Percentiles rank a stretch among this genome's conserved stretches.
phyloP scores from a whole-genome alignment of 2,329 filamentous ascomycete species.

The Coniochaeta sp. region DNA sequence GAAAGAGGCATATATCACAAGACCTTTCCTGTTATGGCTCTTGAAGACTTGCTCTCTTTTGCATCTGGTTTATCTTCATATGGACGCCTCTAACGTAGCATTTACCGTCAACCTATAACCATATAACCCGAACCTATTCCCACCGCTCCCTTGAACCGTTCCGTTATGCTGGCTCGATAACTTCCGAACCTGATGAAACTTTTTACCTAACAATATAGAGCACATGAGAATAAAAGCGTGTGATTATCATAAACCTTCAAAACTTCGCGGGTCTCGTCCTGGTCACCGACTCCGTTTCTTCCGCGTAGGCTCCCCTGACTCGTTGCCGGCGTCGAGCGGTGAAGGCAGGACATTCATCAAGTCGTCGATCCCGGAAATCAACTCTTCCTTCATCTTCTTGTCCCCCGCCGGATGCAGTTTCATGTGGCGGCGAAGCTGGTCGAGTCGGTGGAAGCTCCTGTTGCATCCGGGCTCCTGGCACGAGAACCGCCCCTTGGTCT shows the following conservation, averaged over 20 bases:
- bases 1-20: too few relatives aligned
- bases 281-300: background rate
- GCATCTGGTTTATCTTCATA: background rate
- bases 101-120: too few relatives aligned
- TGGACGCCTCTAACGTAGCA: too few relatives aligned
- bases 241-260: background rate
- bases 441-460: constrained; percentile 50
- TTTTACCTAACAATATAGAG: background rate
- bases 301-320: background rate
- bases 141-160: background rate
- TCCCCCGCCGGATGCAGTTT: constrained; percentile 19
- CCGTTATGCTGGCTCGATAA: background rate
- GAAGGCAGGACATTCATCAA: background rate
- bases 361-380: background rate
- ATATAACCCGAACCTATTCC: too few relatives aligned
- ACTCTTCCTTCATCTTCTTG: background rate
- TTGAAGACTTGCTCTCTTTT: too few relatives aligned
- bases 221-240: background rate
- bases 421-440: constrained; percentile 52
- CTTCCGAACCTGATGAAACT: background rate
- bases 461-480: constrained; percentile 41
- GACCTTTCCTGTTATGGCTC: too few relatives aligned
- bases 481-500: constrained; percentile 39
- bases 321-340: background rate
- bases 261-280: background rate